Base-by-base conservation (phyloP, 306 rosid species). In the Glycyrrhiza uralensis region DNA sequence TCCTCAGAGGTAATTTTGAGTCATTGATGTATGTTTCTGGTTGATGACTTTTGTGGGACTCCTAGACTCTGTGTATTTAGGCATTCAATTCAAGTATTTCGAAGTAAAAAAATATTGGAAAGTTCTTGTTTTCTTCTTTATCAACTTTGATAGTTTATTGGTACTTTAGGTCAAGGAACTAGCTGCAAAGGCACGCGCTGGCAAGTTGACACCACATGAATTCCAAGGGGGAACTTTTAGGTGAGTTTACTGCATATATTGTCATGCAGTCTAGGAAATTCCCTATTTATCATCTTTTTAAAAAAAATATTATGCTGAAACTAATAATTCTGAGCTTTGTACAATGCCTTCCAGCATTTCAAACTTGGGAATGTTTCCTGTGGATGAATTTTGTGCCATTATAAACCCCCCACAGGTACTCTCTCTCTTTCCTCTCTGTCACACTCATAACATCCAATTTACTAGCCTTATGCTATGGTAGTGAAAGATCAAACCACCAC, bases 291-390 rank as follows among this genome's bases (percentile, higher is more conserved):
- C 19, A 19, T 35, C 0, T 6, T 58, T 66, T 23, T 4, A 35
- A 38, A 13, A 30, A 13, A 67, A 2, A 56, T 46, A 69, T 44
- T 33, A 56, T 63, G 65, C 68, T 62, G 28, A 71, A 35, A 64
- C 32, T 58, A 62, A 39, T 74, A 59, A 74, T 42, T 45, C 30
- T 29, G 71, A 80, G 38, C 35, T 72, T 65, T 77, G 22, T 45
- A 56, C 57, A 24, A 22, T 59, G 19, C 64, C 35, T 71, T 76
- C 85, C 99, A 94, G 99, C 90, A 94, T 94, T 84, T 94, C 99
- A 84, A 94, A 94, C 79, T 84, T 94, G 69, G 99, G 99, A 81
- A 94, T 94, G 97, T 94, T 86, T 87, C 99, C 99, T 0, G 99
- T 94, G 81, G 99, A 94, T 70, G 55, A 79, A 11, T 94, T 94